Base-by-base conservation (phyloP, 805 yeast species). In the Kluyveromyces lactis region DNA sequence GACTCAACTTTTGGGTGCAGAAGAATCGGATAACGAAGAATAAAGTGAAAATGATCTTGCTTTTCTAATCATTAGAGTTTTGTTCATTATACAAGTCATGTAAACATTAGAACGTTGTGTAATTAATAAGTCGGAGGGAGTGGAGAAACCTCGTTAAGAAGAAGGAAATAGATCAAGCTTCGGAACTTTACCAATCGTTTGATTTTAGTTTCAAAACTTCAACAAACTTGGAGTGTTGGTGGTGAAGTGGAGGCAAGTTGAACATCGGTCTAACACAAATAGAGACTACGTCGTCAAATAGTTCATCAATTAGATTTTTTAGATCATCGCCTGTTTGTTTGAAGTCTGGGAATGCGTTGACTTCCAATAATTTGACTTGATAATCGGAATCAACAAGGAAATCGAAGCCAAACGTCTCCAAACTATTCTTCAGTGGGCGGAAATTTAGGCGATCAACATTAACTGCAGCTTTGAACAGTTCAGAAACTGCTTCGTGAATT, bases 321-420 rank as follows among this genome's bases (percentile, higher is more conserved):
- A 90, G 66, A 6, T 73, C 81, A 12, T 66, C 73, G 13, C 98
- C 98, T 0, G 97, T 92, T 62, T 92, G 98, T 53, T 86, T 87
- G 64, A 92, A 92, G 56, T 92, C 98, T 1, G 98, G 98, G 55
- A 81, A 92, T 12, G 97, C 81, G 53, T 92, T 92, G 33, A 87
- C 85, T 59, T 92, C 97, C 31, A 90, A 63, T 19, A 92, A 55
- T 33, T 68, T 69, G 2, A 83, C 90, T 11, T 69, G 57, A 17
- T 60, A 55, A 23, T 74, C 65, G 2, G 61, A 64, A 49, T 77
- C 79, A 13, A 92, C 83, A 40, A 92, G 60, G 58, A 87, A 89
- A 58, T 92, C 98, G 12, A 92, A 67, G 0, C 98, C 98, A 56
- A 72, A 92, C 5, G 86, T 70, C 59, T 92, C 98, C 55, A 85